Base-by-base conservation (phyloP, 305 asterid species). In the Nicotiana rustica region DNA sequence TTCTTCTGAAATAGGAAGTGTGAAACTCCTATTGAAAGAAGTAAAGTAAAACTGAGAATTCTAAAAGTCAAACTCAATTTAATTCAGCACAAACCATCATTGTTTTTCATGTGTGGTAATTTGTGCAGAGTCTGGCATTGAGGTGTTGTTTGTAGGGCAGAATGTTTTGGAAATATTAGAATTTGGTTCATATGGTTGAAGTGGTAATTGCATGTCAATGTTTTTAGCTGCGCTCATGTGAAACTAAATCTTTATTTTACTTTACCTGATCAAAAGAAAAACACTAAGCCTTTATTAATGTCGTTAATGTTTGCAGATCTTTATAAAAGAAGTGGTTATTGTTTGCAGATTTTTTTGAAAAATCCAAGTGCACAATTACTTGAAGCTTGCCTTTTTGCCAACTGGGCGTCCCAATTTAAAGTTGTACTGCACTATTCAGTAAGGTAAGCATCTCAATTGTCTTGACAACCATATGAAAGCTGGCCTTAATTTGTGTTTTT, bases 21-120 rank as follows among this genome's bases (percentile, higher is more conserved):
- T 21, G 61, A 13, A 6, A 71, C 78, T 47, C 36, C 60, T 44
- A 13, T 19, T 71, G 78, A 21, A 71, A 71, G 41, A 47, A 71
- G 61, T 71, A 13, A 71, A 71, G 78, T 3, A 47, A 21, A 71
- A 71, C 60, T 21, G 61, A 71, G 61, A 71, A 47, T 71, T 71
- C 38, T 47, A 71, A 19, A 19, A 13, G 49, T 56, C 14, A 19
- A 10, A 41, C 6, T 21, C 4, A 49, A 47, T 47, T 21, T 21
- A 70, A 12, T 19, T n/a, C 18, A 70, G 36, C 10, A 18, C 77
- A 69, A 69, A 69, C 59, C 77, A 69, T 69, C n/a, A n/a, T 69
- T 69, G 29, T 36, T 68, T 7, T 38, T 69, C 10, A 18, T 70
- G 60, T 19, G 36, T 44, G 14, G 3, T 70, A 19, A 41, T 44